Evolutionary conservation across 2,329 filamentous ascomycete genomes (phyloP).

Genomic region (Lasiodiplodia theobromae): DNA sequence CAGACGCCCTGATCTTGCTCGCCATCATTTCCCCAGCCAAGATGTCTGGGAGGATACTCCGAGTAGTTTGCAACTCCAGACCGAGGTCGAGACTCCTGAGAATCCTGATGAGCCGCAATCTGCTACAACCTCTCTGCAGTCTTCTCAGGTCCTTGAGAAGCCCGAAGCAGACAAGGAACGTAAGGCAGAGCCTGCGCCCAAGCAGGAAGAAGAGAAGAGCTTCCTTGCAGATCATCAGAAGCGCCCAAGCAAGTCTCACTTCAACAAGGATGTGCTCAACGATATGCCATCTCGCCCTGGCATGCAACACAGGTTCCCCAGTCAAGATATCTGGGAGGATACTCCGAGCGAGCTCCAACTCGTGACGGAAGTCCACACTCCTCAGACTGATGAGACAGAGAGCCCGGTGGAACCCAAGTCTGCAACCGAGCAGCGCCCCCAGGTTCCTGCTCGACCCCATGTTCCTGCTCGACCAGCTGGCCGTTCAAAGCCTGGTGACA

Average conservation of each 20-base stretch:
- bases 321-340: conserved; percentile 94
- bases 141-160: conserved; percentile 51
- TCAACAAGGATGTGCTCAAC: conserved; percentile 60
- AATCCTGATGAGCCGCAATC: conserved; percentile 57
- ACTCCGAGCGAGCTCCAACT: conserved; percentile 82
- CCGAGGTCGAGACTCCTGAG: conserved; percentile 86
- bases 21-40: conserved; percentile 83
- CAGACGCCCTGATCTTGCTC: conserved; percentile 59
- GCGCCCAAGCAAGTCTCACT: conserved; percentile 68
- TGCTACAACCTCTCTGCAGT: conserved; percentile 38
- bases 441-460: conserved; percentile 39
- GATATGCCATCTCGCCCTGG: conserved; percentile 60
- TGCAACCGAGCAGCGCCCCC: conserved; percentile 26
- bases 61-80: conserved; percentile 76
- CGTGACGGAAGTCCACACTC: conserved; percentile 72
- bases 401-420: conserved; percentile 33
- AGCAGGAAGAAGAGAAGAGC: conserved; percentile 47
- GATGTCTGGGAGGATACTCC: conserved; percentile 98
- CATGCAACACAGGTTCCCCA: conserved; percentile 79
- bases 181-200: conserved; percentile 51
- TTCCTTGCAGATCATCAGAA: conserved; percentile 55
- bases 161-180: conserved; percentile 60
- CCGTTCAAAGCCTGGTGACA: conserved; percentile 23
- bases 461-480: conserved; percentile 44
- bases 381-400: conserved; percentile 52